Evolutionary conservation across 1,284 basidiomycete genomes (phyloP).

Genomic region (Kwoniella shivajii): DNA sequence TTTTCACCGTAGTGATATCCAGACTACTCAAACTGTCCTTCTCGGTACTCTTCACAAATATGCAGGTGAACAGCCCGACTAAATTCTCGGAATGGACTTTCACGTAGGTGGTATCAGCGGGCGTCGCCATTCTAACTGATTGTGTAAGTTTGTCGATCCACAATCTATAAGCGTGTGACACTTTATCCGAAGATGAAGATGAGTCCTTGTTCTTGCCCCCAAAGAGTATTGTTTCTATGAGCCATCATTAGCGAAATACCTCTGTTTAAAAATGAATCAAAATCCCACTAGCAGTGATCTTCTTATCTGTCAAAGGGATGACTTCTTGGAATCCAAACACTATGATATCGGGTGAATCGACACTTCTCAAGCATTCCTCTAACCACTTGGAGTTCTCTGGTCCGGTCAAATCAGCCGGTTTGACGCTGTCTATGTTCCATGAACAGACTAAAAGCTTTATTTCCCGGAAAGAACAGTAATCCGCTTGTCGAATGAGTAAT

Average conservation of each 20-base stretch:
- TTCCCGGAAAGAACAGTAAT: conserved; percentile 77
- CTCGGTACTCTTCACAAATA: conserved; percentile 66
- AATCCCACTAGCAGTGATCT: conserved; percentile 79
- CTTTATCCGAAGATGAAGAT: conserved; percentile 59
- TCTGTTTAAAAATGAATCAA: conserved; percentile 9
- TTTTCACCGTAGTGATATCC: conserved; percentile 78
- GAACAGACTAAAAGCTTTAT: conserved; percentile 80
- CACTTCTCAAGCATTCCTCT: conserved; percentile 67
- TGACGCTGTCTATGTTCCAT: conserved; percentile 91
- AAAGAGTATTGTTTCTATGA: conserved; percentile 71
- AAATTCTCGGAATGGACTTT: conserved; percentile 84
- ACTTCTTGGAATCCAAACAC: conserved; percentile 95
- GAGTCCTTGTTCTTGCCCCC: conserved; percentile 66
- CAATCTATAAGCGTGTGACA: conserved; percentile 78
- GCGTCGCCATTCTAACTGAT: conserved; percentile 71
- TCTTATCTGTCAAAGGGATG: conserved; percentile 88
- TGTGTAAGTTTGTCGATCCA: conserved; percentile 82
- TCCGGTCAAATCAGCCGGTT: conserved; percentile 71
- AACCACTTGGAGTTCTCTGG: conserved; percentile 71
- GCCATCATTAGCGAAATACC: not conserved
- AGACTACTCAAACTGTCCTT: conserved; percentile 65
- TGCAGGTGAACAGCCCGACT: conserved; percentile 84
- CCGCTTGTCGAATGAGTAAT: conserved; percentile 69
- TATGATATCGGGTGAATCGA: conserved; percentile 81
- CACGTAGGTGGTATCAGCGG: conserved; percentile 68